phyloP scores from a whole-genome alignment of 805 yeast species.

The Dipodascopsis uninucleata region DNA sequence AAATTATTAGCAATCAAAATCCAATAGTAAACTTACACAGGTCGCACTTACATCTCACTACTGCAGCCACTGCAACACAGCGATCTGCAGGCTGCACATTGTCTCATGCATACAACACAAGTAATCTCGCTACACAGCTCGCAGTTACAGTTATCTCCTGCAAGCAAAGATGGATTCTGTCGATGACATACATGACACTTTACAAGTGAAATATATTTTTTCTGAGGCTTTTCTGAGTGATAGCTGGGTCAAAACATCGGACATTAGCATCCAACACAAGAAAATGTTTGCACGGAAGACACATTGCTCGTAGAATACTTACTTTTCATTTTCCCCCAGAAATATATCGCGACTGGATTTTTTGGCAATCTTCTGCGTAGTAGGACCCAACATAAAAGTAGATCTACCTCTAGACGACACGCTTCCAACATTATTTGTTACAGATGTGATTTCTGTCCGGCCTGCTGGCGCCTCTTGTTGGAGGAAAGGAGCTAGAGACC shows the following conservation, averaged over 20 bases:
- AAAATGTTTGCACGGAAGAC: no score
- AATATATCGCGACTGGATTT: no score
- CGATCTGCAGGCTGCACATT: conserved; percentile 23
- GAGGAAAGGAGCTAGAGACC: neutral
- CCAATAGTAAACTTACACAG: neutral
- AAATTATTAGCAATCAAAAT: neutral
- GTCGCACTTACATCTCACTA: conserved; percentile 15
- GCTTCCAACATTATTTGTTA: no score
- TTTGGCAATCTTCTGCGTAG: no score
- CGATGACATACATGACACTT: conserved; percentile 25
- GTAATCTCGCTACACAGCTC: conserved; percentile 19
- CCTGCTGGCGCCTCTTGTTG: conserved; percentile 3
- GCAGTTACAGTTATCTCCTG: conserved; percentile 21
- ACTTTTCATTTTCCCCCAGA: no score
- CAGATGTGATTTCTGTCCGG: no score
- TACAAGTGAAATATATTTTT: neutral
- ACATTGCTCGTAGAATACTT: no score
- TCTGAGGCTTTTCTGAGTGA: no score
- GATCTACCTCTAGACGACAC: no score
- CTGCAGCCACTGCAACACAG: conserved; percentile 25
- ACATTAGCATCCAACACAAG: no score
- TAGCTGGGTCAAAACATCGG: conserved; percentile 6
- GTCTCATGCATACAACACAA: conserved; percentile 24
- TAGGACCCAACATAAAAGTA: no score
- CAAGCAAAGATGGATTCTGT: conserved; percentile 22